These are phyloP conservation scores for Diplodia intermedia DNA, from an alignment of 2,329 filamentous ascomycete genomes.

Conservation along the genomic window DNA sequence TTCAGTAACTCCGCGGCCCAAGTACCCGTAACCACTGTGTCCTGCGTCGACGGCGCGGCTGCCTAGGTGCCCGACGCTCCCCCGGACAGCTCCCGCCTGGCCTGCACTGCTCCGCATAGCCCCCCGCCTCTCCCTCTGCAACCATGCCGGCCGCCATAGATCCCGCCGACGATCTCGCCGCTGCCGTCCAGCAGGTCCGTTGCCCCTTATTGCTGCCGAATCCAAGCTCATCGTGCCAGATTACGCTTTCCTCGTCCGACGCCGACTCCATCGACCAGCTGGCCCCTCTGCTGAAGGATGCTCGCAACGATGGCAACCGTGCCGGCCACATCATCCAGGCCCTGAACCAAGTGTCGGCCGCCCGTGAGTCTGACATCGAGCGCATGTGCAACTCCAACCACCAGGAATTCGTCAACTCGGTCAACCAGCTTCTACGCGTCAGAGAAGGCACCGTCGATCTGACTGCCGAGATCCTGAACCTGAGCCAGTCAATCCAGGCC, in stretches of 20 bases:
- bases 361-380: conserved; percentile 91
- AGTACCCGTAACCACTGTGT: neutral
- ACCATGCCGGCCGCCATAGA: conserved; percentile 50
- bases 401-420: conserved; percentile 92
- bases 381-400: conserved; percentile 94
- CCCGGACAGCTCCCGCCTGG: conserved; percentile 6
- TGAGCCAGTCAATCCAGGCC: conserved; percentile 93
- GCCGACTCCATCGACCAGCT: conserved; percentile 94
- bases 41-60: conserved; percentile 1
- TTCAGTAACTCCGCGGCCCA: neutral
- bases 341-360: conserved; percentile 80
- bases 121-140: neutral
- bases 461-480: conserved; percentile 86
- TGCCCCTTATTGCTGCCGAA: conserved; percentile 29
- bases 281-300: conserved; percentile 93
- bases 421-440: conserved; percentile 91
- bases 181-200: conserved; percentile 58
- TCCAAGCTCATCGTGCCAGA: conserved; percentile 61
- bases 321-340: conserved; percentile 77
- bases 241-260: conserved; percentile 90
- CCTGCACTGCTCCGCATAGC: neutral
- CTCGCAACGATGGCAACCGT: conserved; percentile 72
- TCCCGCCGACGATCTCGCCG: conserved; percentile 56
- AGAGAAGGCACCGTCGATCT: conserved; percentile 88
- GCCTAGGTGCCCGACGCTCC: conserved; percentile 11